Conservation (phyloP, 345 rosid species). For the Salix koriyanagi region DNA sequence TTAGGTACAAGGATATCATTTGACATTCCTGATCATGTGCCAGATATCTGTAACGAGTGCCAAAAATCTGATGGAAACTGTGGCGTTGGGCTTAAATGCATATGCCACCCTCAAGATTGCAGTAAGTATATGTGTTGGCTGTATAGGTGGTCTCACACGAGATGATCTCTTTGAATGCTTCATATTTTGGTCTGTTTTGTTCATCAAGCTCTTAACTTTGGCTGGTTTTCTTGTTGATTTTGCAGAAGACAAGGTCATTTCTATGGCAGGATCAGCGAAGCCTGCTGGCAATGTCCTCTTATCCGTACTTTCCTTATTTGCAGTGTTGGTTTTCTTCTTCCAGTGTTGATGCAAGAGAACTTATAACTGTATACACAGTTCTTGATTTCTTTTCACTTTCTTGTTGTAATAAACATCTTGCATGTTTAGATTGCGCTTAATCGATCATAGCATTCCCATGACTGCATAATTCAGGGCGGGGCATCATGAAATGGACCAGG, state of each 20-base stretch:
- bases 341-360: neutral
- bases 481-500: neutral
- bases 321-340: constrained; percentile 5
- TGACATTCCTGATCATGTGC: constrained; percentile 56
- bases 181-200: neutral
- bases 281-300: constrained; percentile 9
- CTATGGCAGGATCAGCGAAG: constrained; percentile 19
- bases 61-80: constrained; percentile 58
- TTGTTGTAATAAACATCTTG: neutral
- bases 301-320: constrained; percentile 7
- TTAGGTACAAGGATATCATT: constrained; percentile 45
- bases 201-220: neutral
- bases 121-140: constrained; percentile 35
- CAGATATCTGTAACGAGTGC: constrained; percentile 52
- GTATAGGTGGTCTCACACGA: no score
- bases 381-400: neutral
- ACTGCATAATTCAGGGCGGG: neutral
- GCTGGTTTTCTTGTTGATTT: constrained; percentile 4
- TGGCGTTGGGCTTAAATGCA: constrained; percentile 56
- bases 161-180: neutral
- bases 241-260: constrained; percentile 46
- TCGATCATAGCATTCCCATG: neutral
- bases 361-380: neutral
- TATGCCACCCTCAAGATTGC: constrained; percentile 63
- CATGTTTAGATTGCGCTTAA: neutral